These are phyloP conservation scores for Lantana camara DNA, from an alignment of 257 asterid species.

Conservation along the genomic window DNA sequence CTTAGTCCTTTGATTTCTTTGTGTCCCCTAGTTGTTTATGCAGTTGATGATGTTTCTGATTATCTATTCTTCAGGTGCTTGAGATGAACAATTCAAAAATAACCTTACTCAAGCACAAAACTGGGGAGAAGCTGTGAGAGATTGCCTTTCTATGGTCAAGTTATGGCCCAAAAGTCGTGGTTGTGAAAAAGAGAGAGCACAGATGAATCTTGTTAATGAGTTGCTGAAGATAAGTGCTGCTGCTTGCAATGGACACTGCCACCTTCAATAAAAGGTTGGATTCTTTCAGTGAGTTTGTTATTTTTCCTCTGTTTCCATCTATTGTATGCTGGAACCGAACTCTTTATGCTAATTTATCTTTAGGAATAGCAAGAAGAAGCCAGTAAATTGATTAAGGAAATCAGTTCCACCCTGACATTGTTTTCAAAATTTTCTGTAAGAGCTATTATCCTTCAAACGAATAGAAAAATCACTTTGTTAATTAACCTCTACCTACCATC, in stretches of 20 bases:
- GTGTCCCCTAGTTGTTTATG: constrained; percentile 18
- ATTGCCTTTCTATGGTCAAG: constrained; percentile 62
- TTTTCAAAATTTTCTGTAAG: constrained; percentile 62
- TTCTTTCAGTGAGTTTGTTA: constrained; percentile 22
- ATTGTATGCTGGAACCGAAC: constrained; percentile 32
- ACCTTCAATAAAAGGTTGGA: constrained; percentile 64
- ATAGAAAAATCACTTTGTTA: too few relatives aligned
- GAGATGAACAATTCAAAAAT: constrained; percentile 59
- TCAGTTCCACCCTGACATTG: constrained; percentile 52
- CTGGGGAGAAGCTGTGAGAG: constrained; percentile 71
- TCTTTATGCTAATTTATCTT: constrained; percentile 26
- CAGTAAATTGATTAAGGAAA: constrained; percentile 58
- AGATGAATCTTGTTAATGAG: constrained; percentile 55
- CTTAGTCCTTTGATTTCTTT: constrained; percentile 19
- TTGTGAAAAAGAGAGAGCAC: constrained; percentile 46
- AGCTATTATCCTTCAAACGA: constrained; percentile 22
- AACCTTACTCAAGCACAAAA: constrained; percentile 65
- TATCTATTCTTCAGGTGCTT: constrained; percentile 58
- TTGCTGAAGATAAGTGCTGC: constrained; percentile 53
- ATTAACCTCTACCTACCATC: too few relatives aligned
- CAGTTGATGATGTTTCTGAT: constrained; percentile 29
- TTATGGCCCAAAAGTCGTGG: constrained; percentile 48
- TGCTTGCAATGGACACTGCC: constrained; percentile 66
- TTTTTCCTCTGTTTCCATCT: constrained; percentile 10
- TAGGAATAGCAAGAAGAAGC: constrained; percentile 73